phyloP scores from a whole-genome alignment of 192 early-diverging fungal species.

The Podila minutissima region DNA sequence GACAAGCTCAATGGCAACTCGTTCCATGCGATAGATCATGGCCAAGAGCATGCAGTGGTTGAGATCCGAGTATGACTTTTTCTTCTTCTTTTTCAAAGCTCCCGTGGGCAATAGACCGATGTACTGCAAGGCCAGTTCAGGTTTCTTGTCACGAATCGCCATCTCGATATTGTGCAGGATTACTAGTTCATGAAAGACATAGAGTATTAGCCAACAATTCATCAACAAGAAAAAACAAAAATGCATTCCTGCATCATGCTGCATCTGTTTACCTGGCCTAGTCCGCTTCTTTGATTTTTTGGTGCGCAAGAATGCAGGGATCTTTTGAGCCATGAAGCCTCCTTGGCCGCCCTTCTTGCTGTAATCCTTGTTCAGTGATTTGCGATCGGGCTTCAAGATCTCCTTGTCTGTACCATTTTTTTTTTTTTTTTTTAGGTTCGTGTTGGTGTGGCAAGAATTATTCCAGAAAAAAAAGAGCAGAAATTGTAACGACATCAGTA shows the following conservation, averaged over 20 bases:
- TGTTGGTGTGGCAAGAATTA: background rate
- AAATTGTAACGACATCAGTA: background rate
- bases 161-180: slow-evolving; percentile 53
- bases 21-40: slow-evolving; percentile 54
- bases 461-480: background rate
- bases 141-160: slow-evolving; percentile 53
- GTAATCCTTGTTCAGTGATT: slow-evolving; percentile 38
- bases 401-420: slow-evolving; percentile 31
- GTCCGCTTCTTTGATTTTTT: slow-evolving; percentile 48
- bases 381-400: slow-evolving; percentile 40
- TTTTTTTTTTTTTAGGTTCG: background rate
- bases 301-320: slow-evolving; percentile 40
- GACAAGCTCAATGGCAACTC: slow-evolving; percentile 49
- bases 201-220: too few relatives aligned
- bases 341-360: slow-evolving; percentile 30
- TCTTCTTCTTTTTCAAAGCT: slow-evolving; percentile 56
- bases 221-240: background rate
- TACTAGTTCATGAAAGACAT: slow-evolving; percentile 11
- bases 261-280: slow-evolving; percentile 20
- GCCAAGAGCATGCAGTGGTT: slow-evolving; percentile 55
- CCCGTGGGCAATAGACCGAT: slow-evolving; percentile 44
- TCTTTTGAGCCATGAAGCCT: slow-evolving; percentile 46
- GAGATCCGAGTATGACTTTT: slow-evolving; percentile 43
- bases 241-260: background rate
- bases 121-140: slow-evolving; percentile 47